Percentiles rank a stretch among this genome's conserved stretches.
Evolutionary conservation across 192 early-diverging fungal species (phyloP).

Genomic region (Coemansia sp.): DNA sequence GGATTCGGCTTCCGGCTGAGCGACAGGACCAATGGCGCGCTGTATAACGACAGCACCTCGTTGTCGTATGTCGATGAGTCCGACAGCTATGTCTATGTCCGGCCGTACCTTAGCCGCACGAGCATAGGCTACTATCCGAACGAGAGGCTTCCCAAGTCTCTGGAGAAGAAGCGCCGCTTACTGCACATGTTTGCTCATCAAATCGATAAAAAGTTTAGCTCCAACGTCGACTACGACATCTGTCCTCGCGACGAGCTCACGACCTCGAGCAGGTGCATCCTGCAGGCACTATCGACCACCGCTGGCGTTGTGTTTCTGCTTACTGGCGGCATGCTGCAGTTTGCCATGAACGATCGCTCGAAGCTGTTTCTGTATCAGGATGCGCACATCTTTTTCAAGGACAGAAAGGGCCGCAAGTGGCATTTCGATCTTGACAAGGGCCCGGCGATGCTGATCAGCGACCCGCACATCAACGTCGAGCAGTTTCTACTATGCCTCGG

Average conservation of each 20-base stretch:
- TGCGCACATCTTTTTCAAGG: constrained; percentile 5
- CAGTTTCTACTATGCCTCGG: constrained; percentile 45
- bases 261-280: constrained; percentile 19
- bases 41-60: constrained; percentile 87
- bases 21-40: constrained; percentile 78
- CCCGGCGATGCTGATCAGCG: constrained; percentile 41
- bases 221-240: constrained; percentile 28
- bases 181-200: constrained; percentile 29
- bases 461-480: constrained; percentile 38
- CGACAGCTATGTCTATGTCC: constrained; percentile 37
- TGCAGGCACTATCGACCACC: constrained; percentile 39
- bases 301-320: constrained; percentile 47
- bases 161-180: constrained; percentile 44
- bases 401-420: constrained; percentile 29
- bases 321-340: constrained; percentile 50
- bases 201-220: constrained; percentile 28
- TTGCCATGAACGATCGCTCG: constrained; percentile 40
- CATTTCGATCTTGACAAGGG: constrained; percentile 50
- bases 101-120: constrained; percentile 34
- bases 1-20: constrained; percentile 86
- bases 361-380: constrained; percentile 51
- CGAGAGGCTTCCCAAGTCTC: constrained; percentile 25
- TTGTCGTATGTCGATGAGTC: constrained; percentile 39
- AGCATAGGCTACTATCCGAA: constrained; percentile 39
- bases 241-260: constrained; percentile 9